Base-by-base conservation (phyloP, 2,329 filamentous ascomycete genomes). In the Emmonsia crescens region DNA sequence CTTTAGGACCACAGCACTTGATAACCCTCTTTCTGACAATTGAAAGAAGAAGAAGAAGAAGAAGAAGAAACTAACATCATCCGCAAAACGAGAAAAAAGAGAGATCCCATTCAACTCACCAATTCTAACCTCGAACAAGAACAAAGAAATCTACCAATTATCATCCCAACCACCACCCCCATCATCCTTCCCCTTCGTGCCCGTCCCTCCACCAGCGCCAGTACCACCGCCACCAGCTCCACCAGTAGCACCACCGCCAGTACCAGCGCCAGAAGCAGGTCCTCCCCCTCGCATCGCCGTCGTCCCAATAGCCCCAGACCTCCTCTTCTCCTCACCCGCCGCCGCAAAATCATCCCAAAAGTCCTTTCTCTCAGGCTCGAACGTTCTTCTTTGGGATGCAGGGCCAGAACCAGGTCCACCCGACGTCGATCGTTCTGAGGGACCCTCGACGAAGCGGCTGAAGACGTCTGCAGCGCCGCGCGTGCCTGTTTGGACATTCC, bases 281-380 rank as follows among this genome's bases (percentile, higher is more conserved):
- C 61, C 67, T 64, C 66, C 5, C 69, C 80, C 82, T 72, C 82
- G 85, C 79, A 87, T 82, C 21, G 84, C 84, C 65, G 80, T 80
- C n/a, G 85, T 88, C 9, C 85, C 85, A 65, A 87, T 82, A 36
- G 77, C 76, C 58, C 80, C 82, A 55, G 78, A 77, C 44, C 31
- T 72, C 67, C 61, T 73, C 63, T 24, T 68, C 60, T 74, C 64
- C 66, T 66, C 64, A 0, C 85, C 87, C 31, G 87, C 74, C 33
- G 83, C 84, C 0, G 91, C 87, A 75, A 97, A 96, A 67, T 88
- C 88, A 72, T 96, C 92, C 92, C 92, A 96, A 76, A 96, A 96
- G 67, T 89, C 88, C 72, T 88, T 88, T 75, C 87, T 89, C 63
- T 86, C 84, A 8, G 83, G 83, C 74, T 88, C 81, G 79, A 72